These are phyloP conservation scores for Rhodotorula sp. DNA, from an alignment of 1,284 basidiomycete genomes.

Conservation along the genomic window DNA sequence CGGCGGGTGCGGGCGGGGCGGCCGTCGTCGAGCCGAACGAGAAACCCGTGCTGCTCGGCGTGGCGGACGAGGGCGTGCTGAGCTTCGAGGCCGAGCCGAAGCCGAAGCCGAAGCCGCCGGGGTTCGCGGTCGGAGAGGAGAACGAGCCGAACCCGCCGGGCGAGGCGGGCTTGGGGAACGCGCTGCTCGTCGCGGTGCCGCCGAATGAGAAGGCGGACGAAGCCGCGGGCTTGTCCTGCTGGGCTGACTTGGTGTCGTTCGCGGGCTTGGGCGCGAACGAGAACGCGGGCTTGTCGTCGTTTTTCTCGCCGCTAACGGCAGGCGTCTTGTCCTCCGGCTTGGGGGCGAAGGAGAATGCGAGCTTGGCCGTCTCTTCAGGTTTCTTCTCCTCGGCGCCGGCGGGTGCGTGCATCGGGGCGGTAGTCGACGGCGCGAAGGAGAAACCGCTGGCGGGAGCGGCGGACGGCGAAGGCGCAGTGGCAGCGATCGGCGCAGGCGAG, in stretches of 20 bases:
- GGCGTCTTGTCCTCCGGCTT: neutral
- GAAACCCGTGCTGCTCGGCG: neutral
- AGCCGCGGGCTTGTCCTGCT: neutral
- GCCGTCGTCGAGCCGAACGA: slow-evolving; percentile 5
- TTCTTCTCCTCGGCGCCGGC: neutral
- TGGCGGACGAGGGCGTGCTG: neutral
- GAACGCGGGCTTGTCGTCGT: neutral
- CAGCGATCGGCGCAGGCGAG: neutral
- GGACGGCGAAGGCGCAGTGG: too few species aligned
- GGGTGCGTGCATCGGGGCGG: neutral
- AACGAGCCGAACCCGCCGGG: slow-evolving; percentile 29
- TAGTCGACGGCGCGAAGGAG: neutral
- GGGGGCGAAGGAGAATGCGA: slow-evolving; percentile 18
- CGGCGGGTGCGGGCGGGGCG: neutral
- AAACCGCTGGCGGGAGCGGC: too few species aligned
- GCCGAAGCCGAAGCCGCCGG: neutral
- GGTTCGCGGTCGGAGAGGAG: slow-evolving; percentile 1
- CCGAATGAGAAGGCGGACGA: slow-evolving; percentile 22
- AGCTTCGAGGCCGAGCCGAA: neutral
- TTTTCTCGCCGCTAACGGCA: neutral
- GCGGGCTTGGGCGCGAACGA: neutral
- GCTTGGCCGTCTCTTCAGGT: neutral
- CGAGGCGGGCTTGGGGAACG: slow-evolving; percentile 14
- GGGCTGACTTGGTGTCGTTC: too few species aligned
- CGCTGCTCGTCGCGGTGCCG: slow-evolving; percentile 1